Evolutionary conservation across 2,329 filamentous ascomycete genomes (phyloP).

Genomic region (Nigrospora sphaerica): DNA sequence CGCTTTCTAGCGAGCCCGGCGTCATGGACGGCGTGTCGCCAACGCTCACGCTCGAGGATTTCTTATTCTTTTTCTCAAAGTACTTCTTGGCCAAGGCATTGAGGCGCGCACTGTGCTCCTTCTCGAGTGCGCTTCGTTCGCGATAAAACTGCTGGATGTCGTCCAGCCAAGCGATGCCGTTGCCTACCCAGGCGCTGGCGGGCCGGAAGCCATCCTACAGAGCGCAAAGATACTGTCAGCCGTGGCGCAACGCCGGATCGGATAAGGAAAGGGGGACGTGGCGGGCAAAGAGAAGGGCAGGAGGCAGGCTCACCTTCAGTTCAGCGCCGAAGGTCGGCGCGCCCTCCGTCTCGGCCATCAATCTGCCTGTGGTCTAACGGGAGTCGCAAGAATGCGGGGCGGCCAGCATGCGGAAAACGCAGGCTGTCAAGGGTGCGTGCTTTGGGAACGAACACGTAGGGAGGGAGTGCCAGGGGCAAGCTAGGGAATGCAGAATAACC

Average conservation of each 20-base stretch:
- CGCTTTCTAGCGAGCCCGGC: conserved; percentile 90
- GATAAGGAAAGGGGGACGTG: conserved; percentile 7
- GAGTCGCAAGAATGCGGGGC: too few relatives aligned
- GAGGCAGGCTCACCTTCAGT: conserved; percentile 63
- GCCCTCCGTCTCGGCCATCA: conserved; percentile 77
- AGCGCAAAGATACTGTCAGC: conserved; percentile 6
- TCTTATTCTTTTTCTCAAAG: conserved; percentile 92
- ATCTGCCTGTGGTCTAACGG: conserved; percentile 9
- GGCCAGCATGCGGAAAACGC: too few relatives aligned
- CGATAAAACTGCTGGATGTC: conserved; percentile 97
- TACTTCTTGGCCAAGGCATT: conserved; percentile 88
- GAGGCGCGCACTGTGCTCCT: conserved; percentile 90
- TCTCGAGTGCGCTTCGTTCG: conserved; percentile 88
- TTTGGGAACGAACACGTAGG: too few relatives aligned
- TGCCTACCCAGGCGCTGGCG: conserved; percentile 83
- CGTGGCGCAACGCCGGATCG: conserved; percentile 2
- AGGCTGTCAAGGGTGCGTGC: too few relatives aligned
- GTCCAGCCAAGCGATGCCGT: conserved; percentile 90
- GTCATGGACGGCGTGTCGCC: conserved; percentile 91
- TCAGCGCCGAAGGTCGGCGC: conserved; percentile 86
- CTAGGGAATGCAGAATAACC: too few relatives aligned
- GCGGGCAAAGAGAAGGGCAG: conserved; percentile 2
- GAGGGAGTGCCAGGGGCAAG: too few relatives aligned
- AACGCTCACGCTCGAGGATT: conserved; percentile 80
- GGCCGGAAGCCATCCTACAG: conserved; percentile 89